A percentile compares a stretch with the other conserved stretches of the same genome.
phyloP scores from a whole-genome alignment of 257 asterid genomes.

The Solanum appendiculatum region DNA sequence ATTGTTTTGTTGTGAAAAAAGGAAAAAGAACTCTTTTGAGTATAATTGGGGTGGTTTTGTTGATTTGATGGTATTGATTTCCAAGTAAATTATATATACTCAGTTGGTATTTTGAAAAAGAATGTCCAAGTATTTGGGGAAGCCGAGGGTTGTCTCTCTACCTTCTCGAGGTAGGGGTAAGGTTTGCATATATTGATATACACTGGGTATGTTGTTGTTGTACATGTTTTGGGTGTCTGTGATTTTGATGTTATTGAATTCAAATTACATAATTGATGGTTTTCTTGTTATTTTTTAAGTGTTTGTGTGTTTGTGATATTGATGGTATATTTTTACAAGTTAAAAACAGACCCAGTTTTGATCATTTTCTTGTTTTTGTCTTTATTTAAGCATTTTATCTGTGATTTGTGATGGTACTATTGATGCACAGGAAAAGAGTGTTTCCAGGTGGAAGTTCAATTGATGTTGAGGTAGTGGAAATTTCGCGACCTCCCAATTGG shows the following conservation, averaged over 20 bases:
- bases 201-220: neutral
- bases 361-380: neutral
- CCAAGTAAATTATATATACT: neutral
- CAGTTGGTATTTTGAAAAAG: neutral
- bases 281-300: neutral
- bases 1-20: neutral
- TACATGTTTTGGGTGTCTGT: neutral
- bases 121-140: neutral
- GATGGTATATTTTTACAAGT: neutral
- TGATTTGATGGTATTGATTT: neutral
- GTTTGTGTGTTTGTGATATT: neutral
- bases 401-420: neutral
- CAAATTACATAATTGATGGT: neutral
- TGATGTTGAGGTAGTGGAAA: slow-evolving; percentile 55
- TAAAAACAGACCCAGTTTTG: neutral
- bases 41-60: neutral
- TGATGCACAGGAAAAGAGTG: slow-evolving; percentile 54
- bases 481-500: slow-evolving; percentile 32
- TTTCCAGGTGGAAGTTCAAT: slow-evolving; percentile 43
- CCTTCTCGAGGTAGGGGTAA: neutral
- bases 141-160: neutral
- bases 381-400: neutral
- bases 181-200: neutral
- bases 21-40: neutral
- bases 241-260: neutral